Evolutionary conservation across 169 alveolate genomes (phyloP).

Genomic region (Plasmodium knowlesi): DNA sequence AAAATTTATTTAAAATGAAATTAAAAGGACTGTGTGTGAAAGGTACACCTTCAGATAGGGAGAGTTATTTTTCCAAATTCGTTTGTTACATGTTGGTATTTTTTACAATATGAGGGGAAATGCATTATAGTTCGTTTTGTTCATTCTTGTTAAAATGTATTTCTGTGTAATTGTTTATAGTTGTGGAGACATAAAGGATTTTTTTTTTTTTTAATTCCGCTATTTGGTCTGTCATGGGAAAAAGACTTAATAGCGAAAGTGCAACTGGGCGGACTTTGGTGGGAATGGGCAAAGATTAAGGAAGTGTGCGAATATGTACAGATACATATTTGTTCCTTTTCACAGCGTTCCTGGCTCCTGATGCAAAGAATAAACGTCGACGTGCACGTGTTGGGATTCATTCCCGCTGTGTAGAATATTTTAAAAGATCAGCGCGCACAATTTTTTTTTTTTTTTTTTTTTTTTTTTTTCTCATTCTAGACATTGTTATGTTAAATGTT

Average conservation of each 20-base stretch:
- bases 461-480: background rate
- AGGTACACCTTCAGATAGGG: background rate
- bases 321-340: background rate
- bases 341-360: background rate
- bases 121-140: background rate
- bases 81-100: background rate
- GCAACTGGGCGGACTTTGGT: background rate
- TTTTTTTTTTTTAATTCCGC: background rate
- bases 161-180: background rate
- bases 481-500: background rate
- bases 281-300: background rate
- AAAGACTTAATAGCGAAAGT: background rate
- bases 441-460: background rate
- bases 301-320: background rate
- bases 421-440: background rate
- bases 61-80: background rate
- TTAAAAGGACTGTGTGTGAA: background rate
- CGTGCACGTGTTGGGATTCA: background rate
- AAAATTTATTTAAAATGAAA: background rate
- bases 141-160: background rate
- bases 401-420: background rate
- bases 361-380: background rate
- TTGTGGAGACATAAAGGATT: background rate
- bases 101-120: background rate
- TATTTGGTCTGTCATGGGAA: background rate